These are phyloP conservation scores for Medicago truncatula DNA, from an alignment of 306 rosid species.

Conservation along the genomic window DNA sequence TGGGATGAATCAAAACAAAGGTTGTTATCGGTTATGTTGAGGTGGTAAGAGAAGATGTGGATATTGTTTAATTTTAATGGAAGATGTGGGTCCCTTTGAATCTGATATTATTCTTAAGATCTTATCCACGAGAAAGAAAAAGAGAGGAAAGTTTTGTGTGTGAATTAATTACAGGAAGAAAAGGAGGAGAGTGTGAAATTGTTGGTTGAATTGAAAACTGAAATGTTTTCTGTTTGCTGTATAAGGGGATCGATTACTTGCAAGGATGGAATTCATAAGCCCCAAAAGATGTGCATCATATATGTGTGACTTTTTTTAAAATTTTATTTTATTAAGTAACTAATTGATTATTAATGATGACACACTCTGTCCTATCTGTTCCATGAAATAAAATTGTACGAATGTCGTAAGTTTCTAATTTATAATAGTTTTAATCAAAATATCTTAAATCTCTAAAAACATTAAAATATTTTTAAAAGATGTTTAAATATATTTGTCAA, in stretches of 20 bases:
- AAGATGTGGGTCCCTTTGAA: slow-evolving; percentile 47
- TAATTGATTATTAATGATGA: background rate
- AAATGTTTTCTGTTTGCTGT: background rate
- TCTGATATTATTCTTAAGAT: slow-evolving; percentile 44
- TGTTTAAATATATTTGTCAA: too few species aligned
- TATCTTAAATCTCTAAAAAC: too few species aligned
- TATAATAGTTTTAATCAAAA: too few species aligned
- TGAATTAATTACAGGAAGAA: too few species aligned
- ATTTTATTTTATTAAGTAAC: background rate
- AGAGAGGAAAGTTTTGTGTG: background rate
- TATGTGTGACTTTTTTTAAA: background rate
- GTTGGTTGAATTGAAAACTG: slow-evolving; percentile 12
- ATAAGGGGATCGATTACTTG: slow-evolving; percentile 28
- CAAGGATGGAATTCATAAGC: slow-evolving; percentile 14
- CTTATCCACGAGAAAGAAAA: slow-evolving; percentile 51
- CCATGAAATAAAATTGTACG: background rate
- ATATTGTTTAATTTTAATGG: background rate
- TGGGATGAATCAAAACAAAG: background rate
- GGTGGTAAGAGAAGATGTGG: slow-evolving; percentile 11
- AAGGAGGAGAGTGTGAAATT: background rate
- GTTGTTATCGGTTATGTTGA: background rate
- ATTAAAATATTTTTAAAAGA: too few species aligned
- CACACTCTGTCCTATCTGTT: background rate
- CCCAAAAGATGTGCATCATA: background rate
- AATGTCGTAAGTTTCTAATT: too few species aligned